Conservation (phyloP, 2,329 filamentous ascomycete genomes). For the Boeremia lycopersici region DNA sequence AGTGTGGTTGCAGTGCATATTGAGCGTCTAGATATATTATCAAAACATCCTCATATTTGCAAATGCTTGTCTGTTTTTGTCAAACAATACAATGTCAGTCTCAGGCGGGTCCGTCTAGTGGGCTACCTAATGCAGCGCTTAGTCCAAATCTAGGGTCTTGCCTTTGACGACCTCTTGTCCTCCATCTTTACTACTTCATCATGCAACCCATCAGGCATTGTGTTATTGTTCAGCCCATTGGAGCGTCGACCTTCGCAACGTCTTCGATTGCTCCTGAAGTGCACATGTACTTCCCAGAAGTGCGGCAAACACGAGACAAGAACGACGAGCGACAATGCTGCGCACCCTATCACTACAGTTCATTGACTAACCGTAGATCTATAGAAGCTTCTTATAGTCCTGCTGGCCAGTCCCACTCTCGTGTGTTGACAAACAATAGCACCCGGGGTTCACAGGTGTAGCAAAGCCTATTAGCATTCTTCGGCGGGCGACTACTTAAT, state of each 20-base stretch:
- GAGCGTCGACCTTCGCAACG: no score
- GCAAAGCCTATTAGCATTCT: conserved; percentile 7
- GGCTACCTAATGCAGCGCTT: not conserved
- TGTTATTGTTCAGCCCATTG: not conserved
- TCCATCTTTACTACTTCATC: not conserved
- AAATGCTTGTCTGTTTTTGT: no score
- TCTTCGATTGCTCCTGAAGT: no score
- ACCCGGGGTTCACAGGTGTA: not conserved
- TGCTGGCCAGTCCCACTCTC: not conserved
- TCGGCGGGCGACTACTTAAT: conserved; percentile 9
- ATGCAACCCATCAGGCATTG: no score
- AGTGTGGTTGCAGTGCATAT: conserved; percentile 15
- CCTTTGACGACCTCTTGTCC: not conserved
- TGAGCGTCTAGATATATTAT: conserved; percentile 6
- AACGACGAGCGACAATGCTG: not conserved
- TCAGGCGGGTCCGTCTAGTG: not conserved
- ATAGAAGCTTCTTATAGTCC: not conserved
- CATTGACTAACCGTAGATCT: no score
- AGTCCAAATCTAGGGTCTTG: not conserved
- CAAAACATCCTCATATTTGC: not conserved
- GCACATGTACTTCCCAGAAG: not conserved
- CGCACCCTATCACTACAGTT: not conserved
- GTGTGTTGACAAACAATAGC: conserved; percentile 7
- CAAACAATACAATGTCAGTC: not conserved
- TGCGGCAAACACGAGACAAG: not conserved